Percentiles rank a stretch among this genome's conserved stretches.
phyloP scores from a whole-genome alignment of 768 basidiomycete species.

The Steccherinum ochraceum region DNA sequence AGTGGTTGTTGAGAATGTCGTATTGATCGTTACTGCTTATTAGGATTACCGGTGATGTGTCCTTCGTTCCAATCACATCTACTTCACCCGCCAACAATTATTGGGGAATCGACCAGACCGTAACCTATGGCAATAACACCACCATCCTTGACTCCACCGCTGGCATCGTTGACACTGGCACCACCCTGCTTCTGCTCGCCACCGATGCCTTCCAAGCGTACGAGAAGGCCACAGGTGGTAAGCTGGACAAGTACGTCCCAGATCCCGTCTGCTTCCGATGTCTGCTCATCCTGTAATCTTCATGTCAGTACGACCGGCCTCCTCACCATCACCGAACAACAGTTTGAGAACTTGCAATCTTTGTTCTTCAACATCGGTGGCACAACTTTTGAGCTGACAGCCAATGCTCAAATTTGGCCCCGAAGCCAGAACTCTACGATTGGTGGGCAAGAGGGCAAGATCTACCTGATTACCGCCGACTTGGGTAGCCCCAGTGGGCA shows the following conservation, averaged over 20 bases:
- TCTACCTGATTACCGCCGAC: conserved; percentile 54
- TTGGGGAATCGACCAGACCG: conserved; percentile 43
- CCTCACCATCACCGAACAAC: conserved; percentile 41
- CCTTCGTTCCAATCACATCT: conserved; percentile 28
- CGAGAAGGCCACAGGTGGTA: conserved; percentile 46
- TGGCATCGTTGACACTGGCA: conserved; percentile 49
- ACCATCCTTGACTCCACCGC: conserved; percentile 29
- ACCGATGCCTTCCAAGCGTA: conserved; percentile 55
- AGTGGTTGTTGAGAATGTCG: too few relatives aligned
- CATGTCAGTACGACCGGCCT: conserved; percentile 43
- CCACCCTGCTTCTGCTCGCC: conserved; percentile 49
- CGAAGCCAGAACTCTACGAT: conserved; percentile 49
- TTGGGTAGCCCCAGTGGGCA: conserved; percentile 43
- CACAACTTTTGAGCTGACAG: conserved; percentile 47
- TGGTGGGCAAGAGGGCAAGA: conserved; percentile 42
- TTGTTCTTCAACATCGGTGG: conserved; percentile 48
- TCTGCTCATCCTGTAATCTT: not conserved
- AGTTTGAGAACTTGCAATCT: conserved; percentile 43
- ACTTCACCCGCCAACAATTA: conserved; percentile 42
- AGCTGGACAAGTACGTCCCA: conserved; percentile 36
- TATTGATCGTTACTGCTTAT: not conserved
- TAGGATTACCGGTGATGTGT: conserved; percentile 27
- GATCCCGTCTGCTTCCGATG: not conserved
- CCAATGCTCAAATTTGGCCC: conserved; percentile 70
- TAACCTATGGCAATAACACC: conserved; percentile 28